Conservation (phyloP, 225 moss, liverwort and hornwort species). For the Pleurozium schreberi region DNA sequence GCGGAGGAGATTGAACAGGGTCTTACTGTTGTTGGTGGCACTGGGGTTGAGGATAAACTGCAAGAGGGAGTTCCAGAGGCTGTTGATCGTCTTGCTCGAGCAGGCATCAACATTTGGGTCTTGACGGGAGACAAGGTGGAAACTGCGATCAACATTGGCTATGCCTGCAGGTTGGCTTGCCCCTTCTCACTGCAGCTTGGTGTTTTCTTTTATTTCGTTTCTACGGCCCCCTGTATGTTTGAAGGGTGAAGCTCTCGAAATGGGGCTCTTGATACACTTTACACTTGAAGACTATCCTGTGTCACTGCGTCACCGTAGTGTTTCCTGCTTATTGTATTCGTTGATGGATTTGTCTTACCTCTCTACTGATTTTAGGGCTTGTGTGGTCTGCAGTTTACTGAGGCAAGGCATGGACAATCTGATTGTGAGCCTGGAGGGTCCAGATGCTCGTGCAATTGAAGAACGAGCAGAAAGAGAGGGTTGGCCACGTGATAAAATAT, state of each 20-base stretch:
- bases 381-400: constrained; percentile 36
- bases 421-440: constrained; percentile 64
- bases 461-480: constrained; percentile 54
- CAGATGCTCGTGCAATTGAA: constrained; percentile 56
- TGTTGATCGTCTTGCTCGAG: constrained; percentile 71
- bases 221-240: neutral
- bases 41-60: constrained; percentile 91
- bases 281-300: neutral
- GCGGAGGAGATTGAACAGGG: constrained; percentile 69
- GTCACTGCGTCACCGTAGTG: neutral
- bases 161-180: constrained; percentile 67
- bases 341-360: neutral
- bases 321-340: neutral
- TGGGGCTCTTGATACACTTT: neutral
- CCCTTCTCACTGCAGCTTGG: neutral
- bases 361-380: neutral
- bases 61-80: constrained; percentile 85
- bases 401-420: constrained; percentile 82
- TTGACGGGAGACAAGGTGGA: constrained; percentile 96
- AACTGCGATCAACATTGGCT: constrained; percentile 94
- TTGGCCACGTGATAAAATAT: constrained; percentile 31
- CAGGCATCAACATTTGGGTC: constrained; percentile 92
- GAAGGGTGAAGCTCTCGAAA: neutral
- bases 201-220: neutral
- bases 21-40: constrained; percentile 72